Percentiles rank a stretch among this genome's conserved stretches.
phyloP scores from a whole-genome alignment of 345 rosid genomes.

The Mercurialis annua region DNA sequence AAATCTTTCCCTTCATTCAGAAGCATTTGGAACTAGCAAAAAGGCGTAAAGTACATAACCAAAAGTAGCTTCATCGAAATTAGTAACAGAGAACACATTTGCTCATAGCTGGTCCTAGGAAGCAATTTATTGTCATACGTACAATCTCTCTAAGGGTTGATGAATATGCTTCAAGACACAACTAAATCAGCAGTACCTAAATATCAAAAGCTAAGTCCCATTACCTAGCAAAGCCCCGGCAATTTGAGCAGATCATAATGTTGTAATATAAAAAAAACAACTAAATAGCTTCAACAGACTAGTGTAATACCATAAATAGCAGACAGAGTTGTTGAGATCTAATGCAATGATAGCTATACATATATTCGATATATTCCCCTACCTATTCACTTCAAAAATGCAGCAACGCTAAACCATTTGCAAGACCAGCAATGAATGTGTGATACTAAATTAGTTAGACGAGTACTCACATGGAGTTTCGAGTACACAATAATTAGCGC shows the following conservation, averaged over 20 bases:
- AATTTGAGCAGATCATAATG: not conserved
- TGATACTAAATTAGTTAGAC: too few species aligned
- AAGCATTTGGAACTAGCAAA: too few species aligned
- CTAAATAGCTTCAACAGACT: not conserved
- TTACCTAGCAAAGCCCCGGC: not conserved
- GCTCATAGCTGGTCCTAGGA: slow-evolving; percentile 34
- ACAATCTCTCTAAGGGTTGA: slow-evolving; percentile 12
- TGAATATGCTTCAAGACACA: slow-evolving; percentile 25
- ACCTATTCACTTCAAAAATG: not conserved
- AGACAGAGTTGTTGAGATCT: too few species aligned
- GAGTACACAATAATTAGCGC: not conserved
- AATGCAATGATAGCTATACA: too few species aligned
- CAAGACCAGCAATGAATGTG: not conserved
- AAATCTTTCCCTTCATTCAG: too few species aligned
- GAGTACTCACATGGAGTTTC: too few species aligned
- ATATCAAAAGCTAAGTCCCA: not conserved
- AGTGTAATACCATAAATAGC: too few species aligned
- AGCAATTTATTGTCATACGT: slow-evolving; percentile 31
- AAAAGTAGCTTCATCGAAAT: slow-evolving; percentile 27
- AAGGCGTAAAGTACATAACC: too few species aligned
- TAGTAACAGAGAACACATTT: slow-evolving; percentile 13
- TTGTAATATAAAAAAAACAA: not conserved
- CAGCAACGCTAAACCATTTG: not conserved
- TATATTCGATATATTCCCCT: too few species aligned
- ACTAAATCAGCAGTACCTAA: slow-evolving; percentile 26